These are phyloP conservation scores for Aureobasidium sp. DNA, from an alignment of 2,329 filamentous ascomycete genomes.

Conservation along the genomic window DNA sequence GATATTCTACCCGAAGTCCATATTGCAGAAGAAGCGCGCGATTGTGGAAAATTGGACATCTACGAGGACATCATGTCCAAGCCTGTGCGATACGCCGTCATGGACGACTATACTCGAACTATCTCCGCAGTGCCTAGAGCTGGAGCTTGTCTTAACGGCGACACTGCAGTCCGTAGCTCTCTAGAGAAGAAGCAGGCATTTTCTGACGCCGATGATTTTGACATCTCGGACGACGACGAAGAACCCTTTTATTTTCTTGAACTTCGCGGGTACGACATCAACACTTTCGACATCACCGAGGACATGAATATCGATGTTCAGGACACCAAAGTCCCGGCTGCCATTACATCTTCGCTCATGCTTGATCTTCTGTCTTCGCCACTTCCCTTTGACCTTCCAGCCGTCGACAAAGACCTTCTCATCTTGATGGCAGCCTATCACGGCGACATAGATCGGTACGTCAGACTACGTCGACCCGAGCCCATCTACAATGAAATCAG, in stretches of 20 bases:
- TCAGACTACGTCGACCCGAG: conserved; percentile 28
- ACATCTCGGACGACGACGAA: not conserved
- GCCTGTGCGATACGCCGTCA: conserved; percentile 26
- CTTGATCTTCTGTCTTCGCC: conserved; percentile 21
- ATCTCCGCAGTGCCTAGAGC: conserved; percentile 18
- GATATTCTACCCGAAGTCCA: conserved; percentile 34
- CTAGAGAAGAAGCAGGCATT: conserved; percentile 21
- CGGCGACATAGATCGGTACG: conserved; percentile 37
- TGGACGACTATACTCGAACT: conserved; percentile 33
- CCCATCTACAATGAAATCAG: conserved; percentile 23
- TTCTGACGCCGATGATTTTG: not conserved
- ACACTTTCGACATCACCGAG: conserved; percentile 29
- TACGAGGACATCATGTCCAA: conserved; percentile 26
- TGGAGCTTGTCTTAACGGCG: conserved; percentile 28
- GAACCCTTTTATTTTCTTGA: not conserved
- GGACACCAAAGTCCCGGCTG: not conserved
- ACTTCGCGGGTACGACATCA: conserved; percentile 5
- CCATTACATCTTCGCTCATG: not conserved
- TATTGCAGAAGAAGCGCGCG: conserved; percentile 37
- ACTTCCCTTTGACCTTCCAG: conserved; percentile 32
- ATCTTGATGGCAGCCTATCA: conserved; percentile 34
- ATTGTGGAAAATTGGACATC: conserved; percentile 21
- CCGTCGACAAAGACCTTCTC: conserved; percentile 33
- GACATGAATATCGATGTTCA: conserved; percentile 23
- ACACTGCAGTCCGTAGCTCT: conserved; percentile 28